Evolutionary conservation across 2,329 filamentous ascomycete genomes (phyloP), one percentile per base, ranked within the genome.

Genomic region (Dichotomopilus funicola): DNA sequence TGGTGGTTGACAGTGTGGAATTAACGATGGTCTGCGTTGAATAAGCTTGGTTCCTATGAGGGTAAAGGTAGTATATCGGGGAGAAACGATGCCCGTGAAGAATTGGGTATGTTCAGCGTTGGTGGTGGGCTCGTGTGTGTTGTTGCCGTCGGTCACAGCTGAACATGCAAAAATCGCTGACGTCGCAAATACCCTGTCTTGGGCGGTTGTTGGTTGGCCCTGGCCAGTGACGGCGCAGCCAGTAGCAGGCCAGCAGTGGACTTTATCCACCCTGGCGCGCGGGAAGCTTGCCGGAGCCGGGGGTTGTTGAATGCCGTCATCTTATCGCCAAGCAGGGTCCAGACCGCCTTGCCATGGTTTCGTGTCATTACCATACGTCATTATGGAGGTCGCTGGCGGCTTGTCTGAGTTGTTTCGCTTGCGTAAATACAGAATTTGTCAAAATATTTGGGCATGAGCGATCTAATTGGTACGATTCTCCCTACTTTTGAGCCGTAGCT

Each of bases 1-100:
- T 88, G 66, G 44, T 70, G 3, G 53, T 37, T 13, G 47, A 35
- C 34, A 27, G 35, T 11, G 27, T 35, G n/a, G 13, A 8, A 27
- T 45, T 48, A 34, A 46, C 51, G 19, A 27, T 27, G 19, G 19
- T 27, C 19, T 27, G 19, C 19, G 19, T 27, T 27, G 19, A 3
- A 27, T 27, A 27, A 27, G 3, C 2, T 3, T 27, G 19, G 19
- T 27, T 27, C 19, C 19, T 27, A 3, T 27, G 19, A 27, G 19
- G 2, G 19, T 27, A 27, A 27, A 27, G 19, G 19, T 27, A 27
- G 19, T 27, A 27, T 27, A 27, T 27, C 19, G 19, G 19, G 19
- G 19, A 27, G 19, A 27, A 27, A 27, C 19, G 19, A 27, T 2
- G 19, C 19, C 19, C 19, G 19, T 2, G 19, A 27, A 27, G 19